These are phyloP conservation scores for Eucalyptus victrix DNA, from an alignment of 345 rosid genomes.

Conservation along the genomic window DNA sequence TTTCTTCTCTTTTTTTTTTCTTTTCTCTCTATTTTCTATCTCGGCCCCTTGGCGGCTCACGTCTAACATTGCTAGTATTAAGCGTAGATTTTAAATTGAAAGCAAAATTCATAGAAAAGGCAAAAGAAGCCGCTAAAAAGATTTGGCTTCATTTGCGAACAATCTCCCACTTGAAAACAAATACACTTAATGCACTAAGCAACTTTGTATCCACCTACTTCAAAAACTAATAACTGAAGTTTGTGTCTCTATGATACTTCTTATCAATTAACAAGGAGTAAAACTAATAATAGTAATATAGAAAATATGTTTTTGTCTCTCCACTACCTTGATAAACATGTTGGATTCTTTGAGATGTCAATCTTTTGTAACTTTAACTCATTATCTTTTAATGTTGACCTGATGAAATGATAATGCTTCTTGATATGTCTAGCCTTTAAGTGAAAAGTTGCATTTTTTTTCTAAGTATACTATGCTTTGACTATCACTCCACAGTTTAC, in stretches of 20 bases:
- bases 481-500: background rate
- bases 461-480: background rate
- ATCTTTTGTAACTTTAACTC: background rate
- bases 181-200: background rate
- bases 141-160: background rate
- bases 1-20: too few species aligned
- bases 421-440: background rate
- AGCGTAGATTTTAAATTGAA: background rate
- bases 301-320: background rate
- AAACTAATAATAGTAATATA: background rate
- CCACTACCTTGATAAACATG: background rate
- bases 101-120: background rate
- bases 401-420: background rate
- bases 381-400: background rate
- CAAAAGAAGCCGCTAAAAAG: background rate
- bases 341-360: accelerated
- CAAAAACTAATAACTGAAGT: background rate
- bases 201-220: background rate
- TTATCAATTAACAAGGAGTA: background rate
- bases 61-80: background rate
- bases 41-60: background rate
- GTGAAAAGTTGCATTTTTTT: background rate
- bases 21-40: background rate
- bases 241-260: background rate
- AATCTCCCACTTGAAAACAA: background rate